phyloP scores from a whole-genome alignment of 495 filamentous ascomycete species.

The Chaetomidium leptoderma region DNA sequence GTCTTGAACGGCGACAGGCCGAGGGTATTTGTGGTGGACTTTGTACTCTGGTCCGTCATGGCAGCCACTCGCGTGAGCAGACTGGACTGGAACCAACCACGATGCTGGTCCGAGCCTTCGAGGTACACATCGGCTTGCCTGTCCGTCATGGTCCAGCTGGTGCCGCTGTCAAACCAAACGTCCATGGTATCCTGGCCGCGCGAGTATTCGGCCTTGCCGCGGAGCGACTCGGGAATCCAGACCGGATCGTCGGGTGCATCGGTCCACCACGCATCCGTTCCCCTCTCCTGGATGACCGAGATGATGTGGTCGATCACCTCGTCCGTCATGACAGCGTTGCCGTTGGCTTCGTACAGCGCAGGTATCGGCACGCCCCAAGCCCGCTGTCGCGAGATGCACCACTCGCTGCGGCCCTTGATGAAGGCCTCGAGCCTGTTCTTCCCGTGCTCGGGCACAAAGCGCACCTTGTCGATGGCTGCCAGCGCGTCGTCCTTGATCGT shows the following conservation, averaged over 20 bases:
- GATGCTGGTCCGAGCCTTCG: conserved; percentile 92
- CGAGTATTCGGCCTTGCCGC: conserved; percentile 46
- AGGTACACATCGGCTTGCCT: conserved; percentile 80
- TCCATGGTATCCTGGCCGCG: conserved; percentile 98
- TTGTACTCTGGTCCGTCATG: conserved; percentile 23
- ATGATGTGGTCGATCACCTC: conserved; percentile 84
- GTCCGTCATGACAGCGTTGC: conserved; percentile 68
- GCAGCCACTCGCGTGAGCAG: conserved; percentile 74
- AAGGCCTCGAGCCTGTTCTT: conserved; percentile 74
- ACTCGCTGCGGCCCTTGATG: conserved; percentile 81
- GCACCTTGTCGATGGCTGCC: conserved; percentile 61
- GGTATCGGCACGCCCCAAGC: conserved; percentile 97
- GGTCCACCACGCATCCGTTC: conserved; percentile 91
- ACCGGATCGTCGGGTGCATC: conserved; percentile 65
- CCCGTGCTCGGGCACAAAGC: conserved; percentile 71
- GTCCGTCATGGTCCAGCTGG: conserved; percentile 72
- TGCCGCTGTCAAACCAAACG: conserved; percentile 98
- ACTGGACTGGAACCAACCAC: conserved; percentile 99
- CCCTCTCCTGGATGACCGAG: conserved; percentile 65
- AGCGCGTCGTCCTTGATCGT: conserved; percentile 71
- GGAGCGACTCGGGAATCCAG: conserved; percentile 64
- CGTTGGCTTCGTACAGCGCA: conserved; percentile 70
- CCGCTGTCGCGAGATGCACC: conserved; percentile 98
- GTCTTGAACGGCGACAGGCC: conserved; percentile 66
- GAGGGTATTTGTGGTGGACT: conserved; percentile 19